Evolutionary conservation across 78 protist genomes (phyloP).

Genomic region (Dictyostelium brefeldianum): DNA sequence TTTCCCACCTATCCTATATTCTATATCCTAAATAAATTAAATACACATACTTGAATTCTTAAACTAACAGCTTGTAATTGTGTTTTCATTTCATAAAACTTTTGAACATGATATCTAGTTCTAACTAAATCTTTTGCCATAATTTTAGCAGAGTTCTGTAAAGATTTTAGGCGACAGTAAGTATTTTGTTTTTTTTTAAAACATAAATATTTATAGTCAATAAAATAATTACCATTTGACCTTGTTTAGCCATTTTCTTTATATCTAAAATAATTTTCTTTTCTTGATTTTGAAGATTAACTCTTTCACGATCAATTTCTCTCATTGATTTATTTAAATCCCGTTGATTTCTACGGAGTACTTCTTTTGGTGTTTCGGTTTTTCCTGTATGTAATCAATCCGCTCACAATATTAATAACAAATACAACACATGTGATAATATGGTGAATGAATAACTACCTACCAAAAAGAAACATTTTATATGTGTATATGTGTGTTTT

Average conservation of each 20-base stretch:
- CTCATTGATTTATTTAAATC: slow-evolving; percentile 90
- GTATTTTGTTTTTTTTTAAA: not conserved
- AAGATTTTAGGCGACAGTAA: not conserved
- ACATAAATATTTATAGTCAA: not conserved
- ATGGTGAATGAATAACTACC: not conserved
- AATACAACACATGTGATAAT: slow-evolving; percentile 23
- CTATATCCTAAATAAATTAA: not conserved
- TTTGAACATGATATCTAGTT: slow-evolving; percentile 87
- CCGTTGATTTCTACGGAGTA: slow-evolving; percentile 94
- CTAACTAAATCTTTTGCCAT: slow-evolving; percentile 98
- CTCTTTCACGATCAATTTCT: slow-evolving; percentile 96
- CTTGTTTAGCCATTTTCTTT: slow-evolving; percentile 91
- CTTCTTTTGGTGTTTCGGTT: slow-evolving; percentile 89
- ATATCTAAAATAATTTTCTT: slow-evolving; percentile 92
- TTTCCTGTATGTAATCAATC: slow-evolving; percentile 29
- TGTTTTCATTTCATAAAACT: slow-evolving; percentile 93
- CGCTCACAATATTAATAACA: no score
- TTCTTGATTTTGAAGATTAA: slow-evolving; percentile 89
- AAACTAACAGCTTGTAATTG: slow-evolving; percentile 94
- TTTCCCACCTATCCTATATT: not conserved
- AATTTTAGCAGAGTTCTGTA: slow-evolving; percentile 88
- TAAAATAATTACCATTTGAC: slow-evolving; percentile 82
- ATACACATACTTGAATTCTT: slow-evolving; percentile 80
- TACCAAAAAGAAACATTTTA: not conserved
- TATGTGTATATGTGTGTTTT: no score